Base-by-base conservation (phyloP, 768 basidiomycete genomes). In the Termitomyces bulborhizus region DNA sequence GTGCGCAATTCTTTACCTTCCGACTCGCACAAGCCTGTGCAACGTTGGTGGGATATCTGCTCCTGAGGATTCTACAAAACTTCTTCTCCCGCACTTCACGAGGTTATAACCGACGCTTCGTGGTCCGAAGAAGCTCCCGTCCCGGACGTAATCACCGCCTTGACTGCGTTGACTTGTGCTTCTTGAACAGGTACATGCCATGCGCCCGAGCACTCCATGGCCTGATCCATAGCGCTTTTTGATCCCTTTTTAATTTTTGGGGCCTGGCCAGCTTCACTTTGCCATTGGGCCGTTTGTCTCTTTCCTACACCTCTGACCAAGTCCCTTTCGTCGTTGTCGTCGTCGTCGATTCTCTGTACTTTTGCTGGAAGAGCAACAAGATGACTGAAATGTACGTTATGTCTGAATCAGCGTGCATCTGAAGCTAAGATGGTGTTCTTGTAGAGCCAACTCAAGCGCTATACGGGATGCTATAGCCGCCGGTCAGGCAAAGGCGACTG, bases 151-250 rank as follows among this genome's bases (percentile, higher is more conserved):
- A 60, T 56, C 51, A 48, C 48, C 44, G 31, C 51, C 44, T 32
- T 18, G 43, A 58, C 46, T 37, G 36, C 36, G 6, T 37, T 15
- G 15, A 37, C 15, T 37, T 56, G 55, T 54, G 65, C 58, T 69
- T 69, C 67, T 60, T 66, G 67, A 69, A 68, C 61, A 46, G 59
- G 53, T 57, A 63, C 58, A 63, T 42, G 58, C 65, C 63, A 59
- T 63, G 50, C 18, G 39, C 47, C 66, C 68, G 65, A 60, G 65
- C 55, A 58, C 57, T 68, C 67, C 64, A 64, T 66, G 69, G 67
- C 46, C 18, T 55, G 34, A 53, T 53, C 18, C 41, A 41, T n/a
- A 43, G 46, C 36, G 39, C 54, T 60, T 63, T 58, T 59, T 55
- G 62, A 61, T 63, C 53, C 60, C 60, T 54, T 32, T 26, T 50